Conservation (phyloP, 345 rosid genomes). For the Dipteronia sinensis region DNA sequence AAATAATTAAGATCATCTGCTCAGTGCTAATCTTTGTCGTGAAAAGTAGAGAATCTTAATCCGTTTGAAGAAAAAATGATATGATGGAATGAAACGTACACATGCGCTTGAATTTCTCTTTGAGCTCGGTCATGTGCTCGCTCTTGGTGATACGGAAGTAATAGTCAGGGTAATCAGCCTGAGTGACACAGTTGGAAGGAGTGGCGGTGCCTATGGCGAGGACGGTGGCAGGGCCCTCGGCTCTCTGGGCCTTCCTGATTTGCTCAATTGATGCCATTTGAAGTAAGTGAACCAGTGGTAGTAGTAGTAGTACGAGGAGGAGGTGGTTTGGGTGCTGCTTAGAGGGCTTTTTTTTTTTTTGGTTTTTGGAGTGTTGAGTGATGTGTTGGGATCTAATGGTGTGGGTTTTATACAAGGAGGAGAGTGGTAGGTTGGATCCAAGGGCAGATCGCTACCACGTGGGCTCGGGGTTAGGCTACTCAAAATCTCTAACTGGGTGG, state of each 20-base stretch:
- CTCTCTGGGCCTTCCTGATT: constrained; percentile 62
- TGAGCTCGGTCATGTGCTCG: constrained; percentile 75
- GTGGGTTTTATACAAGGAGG: constrained; percentile 14
- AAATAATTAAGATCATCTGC: too few relatives aligned
- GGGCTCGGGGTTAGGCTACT: constrained; percentile 32
- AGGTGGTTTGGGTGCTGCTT: too few relatives aligned
- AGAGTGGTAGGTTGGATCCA: constrained; percentile 44
- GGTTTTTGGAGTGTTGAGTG: neutral
- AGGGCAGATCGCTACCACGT: constrained; percentile 56
- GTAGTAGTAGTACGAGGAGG: too few relatives aligned
- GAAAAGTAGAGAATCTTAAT: too few relatives aligned
- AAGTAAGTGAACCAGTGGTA: too few relatives aligned
- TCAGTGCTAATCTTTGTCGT: too few relatives aligned
- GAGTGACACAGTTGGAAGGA: constrained; percentile 51
- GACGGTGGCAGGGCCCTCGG: constrained; percentile 59
- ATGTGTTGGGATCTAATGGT: too few relatives aligned
- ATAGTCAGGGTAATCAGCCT: constrained; percentile 65
- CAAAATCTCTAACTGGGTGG: constrained; percentile 2
- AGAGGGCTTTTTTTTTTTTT: too few relatives aligned
- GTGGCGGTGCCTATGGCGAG: constrained; percentile 73
- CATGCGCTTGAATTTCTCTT: constrained; percentile 73
- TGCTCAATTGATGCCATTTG: constrained; percentile 39
- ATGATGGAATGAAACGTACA: constrained; percentile 36
- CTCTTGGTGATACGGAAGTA: constrained; percentile 71
- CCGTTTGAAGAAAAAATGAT: neutral